phyloP scores from a whole-genome alignment of 2,329 filamentous ascomycete species.

The Cladosporium sphaerospermum region DNA sequence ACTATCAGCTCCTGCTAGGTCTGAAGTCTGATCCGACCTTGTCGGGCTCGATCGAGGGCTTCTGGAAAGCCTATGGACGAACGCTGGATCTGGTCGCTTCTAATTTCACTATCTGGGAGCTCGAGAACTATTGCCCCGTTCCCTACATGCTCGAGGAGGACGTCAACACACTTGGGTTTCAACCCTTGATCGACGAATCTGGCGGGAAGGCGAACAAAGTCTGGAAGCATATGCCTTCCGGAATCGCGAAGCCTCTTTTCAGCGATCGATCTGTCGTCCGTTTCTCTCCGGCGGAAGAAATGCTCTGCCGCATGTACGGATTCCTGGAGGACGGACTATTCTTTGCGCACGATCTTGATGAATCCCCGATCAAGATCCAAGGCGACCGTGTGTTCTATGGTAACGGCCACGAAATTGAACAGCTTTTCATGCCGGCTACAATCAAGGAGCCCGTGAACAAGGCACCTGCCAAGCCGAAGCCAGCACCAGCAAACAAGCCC shows the following conservation, averaged over 20 bases:
- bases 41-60: conserved; percentile 52
- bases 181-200: conserved; percentile 46
- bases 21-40: conserved; percentile 49
- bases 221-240: conserved; percentile 43
- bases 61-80: conserved; percentile 62
- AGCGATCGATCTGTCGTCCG: conserved; percentile 46
- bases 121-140: conserved; percentile 42
- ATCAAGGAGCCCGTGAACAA: conserved; percentile 33
- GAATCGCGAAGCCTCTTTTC: conserved; percentile 46
- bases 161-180: conserved; percentile 59
- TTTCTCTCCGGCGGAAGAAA: conserved; percentile 55
- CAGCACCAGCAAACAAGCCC: conserved; percentile 19
- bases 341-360: conserved; percentile 46
- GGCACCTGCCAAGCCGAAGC: neutral
- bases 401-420: conserved; percentile 18
- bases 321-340: conserved; percentile 56
- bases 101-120: conserved; percentile 51
- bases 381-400: conserved; percentile 23
- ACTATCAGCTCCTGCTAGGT: conserved; percentile 49
- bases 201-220: conserved; percentile 39
- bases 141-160: conserved; percentile 64
- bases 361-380: conserved; percentile 20
- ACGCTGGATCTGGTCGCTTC: conserved; percentile 53
- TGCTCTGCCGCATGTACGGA: conserved; percentile 59
- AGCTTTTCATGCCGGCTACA: conserved; percentile 28